Conservation (phyloP, 805 yeast species). For the Candida awuae region DNA sequence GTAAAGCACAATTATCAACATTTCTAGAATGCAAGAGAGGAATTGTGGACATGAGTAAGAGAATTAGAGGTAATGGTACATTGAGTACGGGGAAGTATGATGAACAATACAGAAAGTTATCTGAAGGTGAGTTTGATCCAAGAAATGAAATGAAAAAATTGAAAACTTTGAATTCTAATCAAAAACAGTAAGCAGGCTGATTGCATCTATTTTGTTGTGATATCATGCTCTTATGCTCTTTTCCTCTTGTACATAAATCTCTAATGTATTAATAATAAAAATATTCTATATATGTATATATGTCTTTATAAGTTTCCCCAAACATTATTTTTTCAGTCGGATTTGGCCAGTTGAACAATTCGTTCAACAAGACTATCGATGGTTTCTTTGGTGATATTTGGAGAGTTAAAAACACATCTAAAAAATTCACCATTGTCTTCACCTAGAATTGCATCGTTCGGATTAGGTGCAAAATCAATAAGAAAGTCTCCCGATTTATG, state of each 20-base stretch:
- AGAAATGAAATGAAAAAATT: constrained; percentile 71
- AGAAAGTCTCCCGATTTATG: constrained; percentile 60
- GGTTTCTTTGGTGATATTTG: constrained; percentile 38
- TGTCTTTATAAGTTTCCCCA: too few relatives aligned
- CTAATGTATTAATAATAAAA: background rate
- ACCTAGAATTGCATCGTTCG: constrained; percentile 32
- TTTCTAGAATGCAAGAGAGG: constrained; percentile 90
- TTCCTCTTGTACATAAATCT: background rate
- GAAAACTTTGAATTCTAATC: constrained; percentile 48
- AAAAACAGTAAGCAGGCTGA: constrained; percentile 29
- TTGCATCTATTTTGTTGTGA: too few relatives aligned
- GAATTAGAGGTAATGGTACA: constrained; percentile 92
- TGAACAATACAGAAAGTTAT: constrained; percentile 71
- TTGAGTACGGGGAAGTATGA: constrained; percentile 89
- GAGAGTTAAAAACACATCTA: constrained; percentile 77
- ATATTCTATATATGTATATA: too few relatives aligned
- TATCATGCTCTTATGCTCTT: too few relatives aligned
- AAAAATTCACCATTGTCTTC: constrained; percentile 67
- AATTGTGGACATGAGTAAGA: constrained; percentile 80
- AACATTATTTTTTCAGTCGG: too few relatives aligned
- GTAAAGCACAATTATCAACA: constrained; percentile 75
- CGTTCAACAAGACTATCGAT: constrained; percentile 38
- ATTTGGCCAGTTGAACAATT: constrained; percentile 32
- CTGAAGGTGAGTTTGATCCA: constrained; percentile 76
- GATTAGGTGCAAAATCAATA: constrained; percentile 72